Evolutionary conservation across 169 alveolate genomes (phyloP), one percentile per base, ranked within the genome.

Genomic region (Plasmodium berghei): DNA sequence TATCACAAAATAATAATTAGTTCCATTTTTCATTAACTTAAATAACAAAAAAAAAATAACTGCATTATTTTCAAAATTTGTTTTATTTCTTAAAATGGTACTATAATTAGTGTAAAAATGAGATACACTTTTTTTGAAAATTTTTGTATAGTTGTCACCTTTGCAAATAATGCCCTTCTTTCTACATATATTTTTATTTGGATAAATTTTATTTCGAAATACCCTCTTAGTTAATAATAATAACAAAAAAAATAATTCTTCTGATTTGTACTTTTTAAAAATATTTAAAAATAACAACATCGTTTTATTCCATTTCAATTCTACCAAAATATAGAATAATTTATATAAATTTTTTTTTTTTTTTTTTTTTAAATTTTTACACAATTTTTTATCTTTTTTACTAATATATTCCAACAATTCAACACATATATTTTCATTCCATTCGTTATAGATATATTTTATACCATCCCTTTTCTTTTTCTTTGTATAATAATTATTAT

Each of bases 301-400:
- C 10, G 90, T 58, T 26, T 54, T 69, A 3, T 62, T 55, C 90
- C 90, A 83, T 55, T 66, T 83, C 54, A 83, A 52, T 49, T 40
- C 20, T 34, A 48, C 24, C 9, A 83, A 59, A 1, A 83, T 12
- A 9, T 67, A 28, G 10, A 63, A 45, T 26, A 66, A 26, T 48
- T 83, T 66, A 28, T 45, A 83, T 72, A 83, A 69, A 16, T 54
- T 2, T 2, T 67, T 6, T 48, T 16, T 28, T 24, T 46, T 45
- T 63, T 34, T 75, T 58, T 75, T 75, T 42, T 69, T 62, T 46
- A 22, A 67, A 56, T 26, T 45, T n/a, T 3, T 73, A 12, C 9
- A 72, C 28, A 24, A 34, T 10, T 3, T 34, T 42, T 20, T 49
- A 49, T 58, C 5, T 40, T 46, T 55, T 77, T 22, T 77, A 64